Conservation (phyloP, 176 grass and related monocot species). For the Ensete ventricosum region DNA sequence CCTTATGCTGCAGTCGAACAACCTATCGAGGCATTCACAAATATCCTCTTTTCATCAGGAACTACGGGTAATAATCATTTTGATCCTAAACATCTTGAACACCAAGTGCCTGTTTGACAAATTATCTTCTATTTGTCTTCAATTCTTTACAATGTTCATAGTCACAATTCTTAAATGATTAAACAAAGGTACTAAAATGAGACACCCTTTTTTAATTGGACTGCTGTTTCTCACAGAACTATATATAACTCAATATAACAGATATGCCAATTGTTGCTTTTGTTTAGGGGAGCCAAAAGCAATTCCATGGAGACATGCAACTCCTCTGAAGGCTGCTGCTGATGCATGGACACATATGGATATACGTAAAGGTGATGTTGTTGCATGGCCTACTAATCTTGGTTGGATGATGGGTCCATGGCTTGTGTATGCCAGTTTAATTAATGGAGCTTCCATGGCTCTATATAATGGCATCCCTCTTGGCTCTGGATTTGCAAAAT, state of each 20-base stretch:
- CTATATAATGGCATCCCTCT: constrained; percentile 85
- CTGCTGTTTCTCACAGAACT: neutral
- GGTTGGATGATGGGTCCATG: constrained; percentile 99
- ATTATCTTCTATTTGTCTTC: neutral
- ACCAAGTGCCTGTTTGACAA: neutral
- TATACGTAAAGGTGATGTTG: constrained; percentile 80
- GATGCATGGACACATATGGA: constrained; percentile 98
- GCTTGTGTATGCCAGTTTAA: constrained; percentile 89
- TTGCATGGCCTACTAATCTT: constrained; percentile 97
- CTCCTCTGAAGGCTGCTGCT: constrained; percentile 85
- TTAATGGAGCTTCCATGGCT: constrained; percentile 96
- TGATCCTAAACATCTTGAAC: constrained; percentile 7
- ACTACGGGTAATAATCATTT: constrained; percentile 56
- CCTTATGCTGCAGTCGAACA: constrained; percentile 48
- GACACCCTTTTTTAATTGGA: neutral
- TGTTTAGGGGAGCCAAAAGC: constrained; percentile 86
- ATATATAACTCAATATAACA: neutral
- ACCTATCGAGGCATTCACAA: constrained; percentile 68
- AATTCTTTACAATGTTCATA: neutral
- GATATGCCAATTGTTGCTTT: neutral
- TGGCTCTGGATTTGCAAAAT: constrained; percentile 75
- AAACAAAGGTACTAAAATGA: neutral
- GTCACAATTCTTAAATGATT: neutral
- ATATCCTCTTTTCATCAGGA: constrained; percentile 88
- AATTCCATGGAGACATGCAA: constrained; percentile 89